Conservation (phyloP, 176 grass and related monocot species). For the Urochloa ruziziensis region DNA sequence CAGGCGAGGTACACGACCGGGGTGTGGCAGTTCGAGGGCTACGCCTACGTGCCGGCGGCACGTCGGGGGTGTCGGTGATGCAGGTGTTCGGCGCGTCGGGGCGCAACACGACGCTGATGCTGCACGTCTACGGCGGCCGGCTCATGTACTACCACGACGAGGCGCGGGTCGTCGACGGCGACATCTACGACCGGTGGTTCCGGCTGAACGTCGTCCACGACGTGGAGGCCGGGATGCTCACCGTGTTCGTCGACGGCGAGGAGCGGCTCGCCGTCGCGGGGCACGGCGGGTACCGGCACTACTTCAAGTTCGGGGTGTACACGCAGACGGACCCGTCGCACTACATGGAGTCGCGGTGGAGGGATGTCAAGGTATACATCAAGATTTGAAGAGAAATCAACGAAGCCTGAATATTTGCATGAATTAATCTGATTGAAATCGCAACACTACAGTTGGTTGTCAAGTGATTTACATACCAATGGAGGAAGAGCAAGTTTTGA, state of each 20-base stretch:
- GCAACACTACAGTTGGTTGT: background rate
- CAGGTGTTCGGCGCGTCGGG: conserved; percentile 38
- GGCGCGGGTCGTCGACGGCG: conserved; percentile 11
- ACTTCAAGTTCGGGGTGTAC: conserved; percentile 54
- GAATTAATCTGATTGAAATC: background rate
- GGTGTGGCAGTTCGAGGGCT: conserved; percentile 63
- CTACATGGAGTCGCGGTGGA: conserved; percentile 21
- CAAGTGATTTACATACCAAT: background rate
- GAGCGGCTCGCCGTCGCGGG: conserved; percentile 11
- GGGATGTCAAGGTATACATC: conserved; percentile 34
- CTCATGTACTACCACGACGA: conserved; percentile 37
- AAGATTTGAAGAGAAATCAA: background rate
- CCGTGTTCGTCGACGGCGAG: conserved; percentile 28
- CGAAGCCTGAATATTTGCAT: background rate
- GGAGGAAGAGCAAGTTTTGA: background rate
- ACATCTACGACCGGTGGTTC: conserved; percentile 47
- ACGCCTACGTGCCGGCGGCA: conserved; percentile 42
- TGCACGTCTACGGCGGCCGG: conserved; percentile 44
- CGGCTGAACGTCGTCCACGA: conserved; percentile 59
- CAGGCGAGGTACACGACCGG: conserved; percentile 29
- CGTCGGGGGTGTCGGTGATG: conserved; percentile 43
- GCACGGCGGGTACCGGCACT: conserved; percentile 17
- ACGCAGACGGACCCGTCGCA: conserved; percentile 13
- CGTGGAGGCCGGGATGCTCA: background rate
- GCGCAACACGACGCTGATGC: conserved; percentile 46